Evolutionary conservation across 2,329 filamentous ascomycete species (phyloP).

Genomic region (Tolypocladium paradoxum): DNA sequence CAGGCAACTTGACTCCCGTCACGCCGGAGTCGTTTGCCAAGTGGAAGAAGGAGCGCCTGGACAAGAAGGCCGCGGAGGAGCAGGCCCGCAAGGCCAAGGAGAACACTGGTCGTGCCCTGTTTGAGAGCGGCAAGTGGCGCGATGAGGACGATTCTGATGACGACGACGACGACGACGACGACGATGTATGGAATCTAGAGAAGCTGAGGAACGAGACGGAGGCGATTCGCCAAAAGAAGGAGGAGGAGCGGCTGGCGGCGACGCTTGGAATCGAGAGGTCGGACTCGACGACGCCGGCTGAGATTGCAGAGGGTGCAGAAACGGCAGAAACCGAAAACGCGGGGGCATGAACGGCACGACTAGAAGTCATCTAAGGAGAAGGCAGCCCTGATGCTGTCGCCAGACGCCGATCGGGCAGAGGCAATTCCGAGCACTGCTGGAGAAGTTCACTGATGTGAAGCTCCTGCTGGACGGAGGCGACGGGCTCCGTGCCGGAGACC

Average conservation of each 20-base stretch:
- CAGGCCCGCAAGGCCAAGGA: constrained; percentile 87
- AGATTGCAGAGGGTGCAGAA: neutral
- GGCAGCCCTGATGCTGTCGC: neutral
- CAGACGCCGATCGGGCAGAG: constrained; percentile 6
- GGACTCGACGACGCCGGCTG: neutral
- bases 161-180: constrained; percentile 48
- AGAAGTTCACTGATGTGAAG: constrained; percentile 1
- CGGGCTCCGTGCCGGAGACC: neutral
- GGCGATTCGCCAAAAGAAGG: constrained; percentile 58
- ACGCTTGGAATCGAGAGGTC: constrained; percentile 14
- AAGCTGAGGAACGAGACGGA: constrained; percentile 80
- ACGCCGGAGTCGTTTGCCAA: constrained; percentile 87
- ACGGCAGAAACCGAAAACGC: constrained; percentile 5
- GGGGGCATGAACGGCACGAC: constrained; percentile 4
- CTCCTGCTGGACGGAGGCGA: constrained; percentile 5
- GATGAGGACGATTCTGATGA: constrained; percentile 53
- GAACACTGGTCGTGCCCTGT: constrained; percentile 86
- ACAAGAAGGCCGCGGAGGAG: constrained; percentile 93
- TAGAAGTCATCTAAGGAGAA: neutral
- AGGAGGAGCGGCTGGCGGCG: constrained; percentile 54
- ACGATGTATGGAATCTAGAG: constrained; percentile 69
- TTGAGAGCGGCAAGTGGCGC: constrained; percentile 92
- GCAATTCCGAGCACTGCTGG: constrained; percentile 16
- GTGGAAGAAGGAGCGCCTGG: constrained; percentile 90
- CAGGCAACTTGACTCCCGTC: constrained; percentile 83